Evolutionary conservation across 805 yeast species (phyloP), one percentile per base, ranked within the genome.

Genomic region (Crinitomyces ghanaensis): DNA sequence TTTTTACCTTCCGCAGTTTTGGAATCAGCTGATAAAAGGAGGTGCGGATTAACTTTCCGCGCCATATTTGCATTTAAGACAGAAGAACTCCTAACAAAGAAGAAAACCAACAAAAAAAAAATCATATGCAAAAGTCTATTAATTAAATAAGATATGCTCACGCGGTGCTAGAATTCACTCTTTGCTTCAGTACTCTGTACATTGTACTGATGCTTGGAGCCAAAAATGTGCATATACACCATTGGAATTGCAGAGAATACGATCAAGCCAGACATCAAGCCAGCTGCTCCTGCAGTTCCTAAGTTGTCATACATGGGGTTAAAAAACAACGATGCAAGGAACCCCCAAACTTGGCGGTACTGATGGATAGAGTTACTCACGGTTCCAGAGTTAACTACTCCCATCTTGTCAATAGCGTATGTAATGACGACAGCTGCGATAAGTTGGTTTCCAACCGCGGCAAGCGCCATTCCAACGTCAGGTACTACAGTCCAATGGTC

Each of bases 381-480:
- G 20, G 21, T 34, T 26, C n/a, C 19, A 15, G 16, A 33, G 6
- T 9, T 15, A 16, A 14, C 11, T 17, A 11, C 21, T 2, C 54
- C 50, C 11, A 31, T 7, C 14, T 13, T 15, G 16, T 6, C 14
- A 7, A 20, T 24, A 6, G 40, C 33, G 26, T 39, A 50, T 4
- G 54, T 41, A 13, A 50, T 41, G 17, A 49, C 28, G 19, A 44
- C 37, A 6, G 54, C 46, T 6, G 54, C 41, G 18, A 50, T 36
- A 14, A 49, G 38, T 21, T 50, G 50, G 14, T 42, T 31, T 2
- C 54, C 54, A 16, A 38, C 41, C 3, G 50, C 37, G 0, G 50
- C 40, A 13, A 50, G 34, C 6, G 37, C 48, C 14, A 45, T 28
- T 6, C 54, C 54, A 6, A 50, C 34, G 17, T 48, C 38, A 6